Base-by-base conservation (phyloP, 148 eudicot genomes). In the Oxyria digyna region DNA sequence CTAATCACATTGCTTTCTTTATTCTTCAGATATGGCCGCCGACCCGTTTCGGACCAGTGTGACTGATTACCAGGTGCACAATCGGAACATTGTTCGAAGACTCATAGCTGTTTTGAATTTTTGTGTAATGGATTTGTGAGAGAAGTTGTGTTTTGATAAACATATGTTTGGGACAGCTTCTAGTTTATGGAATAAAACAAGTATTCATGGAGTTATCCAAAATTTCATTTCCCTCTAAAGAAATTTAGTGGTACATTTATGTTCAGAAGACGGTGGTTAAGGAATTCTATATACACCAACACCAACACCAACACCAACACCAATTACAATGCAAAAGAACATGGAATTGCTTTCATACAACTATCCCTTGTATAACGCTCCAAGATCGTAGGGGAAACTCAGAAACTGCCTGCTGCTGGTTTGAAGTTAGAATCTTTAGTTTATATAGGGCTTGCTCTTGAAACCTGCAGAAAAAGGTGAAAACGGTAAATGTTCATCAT, bases 1-100 rank as follows among this genome's bases (percentile, higher is more conserved):
- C 18, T 48, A 48, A 18, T 48, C 8, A 17, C 15, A 20, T 8
- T 21, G 45, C 10, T 24, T 17, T 69, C 26, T 67, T 42, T 17
- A 31, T 40, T 57, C 21, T 77, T 37, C 69, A 85, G 89, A 67
- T 83, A 40, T 86, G 78, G 84, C 90, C 87, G 6, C 62, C 72
- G n/a, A 76, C 78, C 67, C 73, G 71, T 75, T 81, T 79, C 74
- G 83, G 84, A 75, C 78, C 74, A 31, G 41, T 83, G 55, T 77
- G 76, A n/a, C n/a, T n/a, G n/a, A 77, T 57, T 15, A 43, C 26
- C 46, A 31, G 27, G 0, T 38, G 59, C 26, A 55, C 32, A 24
- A 21, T 20, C 32, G n/a, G n/a, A n/a, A n/a, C n/a, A n/a, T n/a
- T n/a, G n/a, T n/a, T n/a, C n/a, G n/a, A n/a, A n/a, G n/a, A n/a